Evolutionary conservation across 2,329 filamentous ascomycete genomes (phyloP).

Genomic region (Venturia effusa): DNA sequence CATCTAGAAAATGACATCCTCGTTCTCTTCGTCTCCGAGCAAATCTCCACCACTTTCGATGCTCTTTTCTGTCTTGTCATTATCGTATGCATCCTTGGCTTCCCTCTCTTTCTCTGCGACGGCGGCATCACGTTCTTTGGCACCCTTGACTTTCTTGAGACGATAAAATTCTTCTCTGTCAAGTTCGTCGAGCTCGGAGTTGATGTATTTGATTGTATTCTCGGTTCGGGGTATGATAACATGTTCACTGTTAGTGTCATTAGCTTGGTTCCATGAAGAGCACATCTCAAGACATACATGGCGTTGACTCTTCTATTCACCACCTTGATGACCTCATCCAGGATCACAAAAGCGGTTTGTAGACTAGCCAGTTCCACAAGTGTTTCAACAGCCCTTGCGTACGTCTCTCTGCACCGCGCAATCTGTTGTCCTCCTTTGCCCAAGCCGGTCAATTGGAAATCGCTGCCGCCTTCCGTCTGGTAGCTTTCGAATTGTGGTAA

Average conservation of each 20-base stretch:
- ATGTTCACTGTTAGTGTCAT: conserved; percentile 51
- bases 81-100: conserved; percentile 18
- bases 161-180: conserved; percentile 98
- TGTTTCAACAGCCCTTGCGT: conserved; percentile 89
- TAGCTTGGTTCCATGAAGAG: conserved; percentile 12
- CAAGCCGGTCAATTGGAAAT: conserved; percentile 90
- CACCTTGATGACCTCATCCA: conserved; percentile 98
- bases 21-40: conserved; percentile 64
- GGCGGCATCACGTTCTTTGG: conserved; percentile 45
- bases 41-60: conserved; percentile 45
- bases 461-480: conserved; percentile 77
- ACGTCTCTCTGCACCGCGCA: conserved; percentile 88
- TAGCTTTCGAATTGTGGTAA: conserved; percentile 90
- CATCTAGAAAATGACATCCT: conserved; percentile 71
- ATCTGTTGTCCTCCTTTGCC: conserved; percentile 98
- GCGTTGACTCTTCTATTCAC: conserved; percentile 97
- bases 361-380: conserved; percentile 89
- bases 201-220: conserved; percentile 99
- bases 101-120: conserved; percentile 29
- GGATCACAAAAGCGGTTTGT: conserved; percentile 94
- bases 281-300: conserved; percentile 50
- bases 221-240: conserved; percentile 97
- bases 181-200: conserved; percentile 93
- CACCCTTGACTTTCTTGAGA: conserved; percentile 81
- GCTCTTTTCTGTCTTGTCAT: conserved; percentile 14